Evolutionary conservation across 208 protist genomes (phyloP).

Genomic region (Trypanosoma caninum): DNA sequence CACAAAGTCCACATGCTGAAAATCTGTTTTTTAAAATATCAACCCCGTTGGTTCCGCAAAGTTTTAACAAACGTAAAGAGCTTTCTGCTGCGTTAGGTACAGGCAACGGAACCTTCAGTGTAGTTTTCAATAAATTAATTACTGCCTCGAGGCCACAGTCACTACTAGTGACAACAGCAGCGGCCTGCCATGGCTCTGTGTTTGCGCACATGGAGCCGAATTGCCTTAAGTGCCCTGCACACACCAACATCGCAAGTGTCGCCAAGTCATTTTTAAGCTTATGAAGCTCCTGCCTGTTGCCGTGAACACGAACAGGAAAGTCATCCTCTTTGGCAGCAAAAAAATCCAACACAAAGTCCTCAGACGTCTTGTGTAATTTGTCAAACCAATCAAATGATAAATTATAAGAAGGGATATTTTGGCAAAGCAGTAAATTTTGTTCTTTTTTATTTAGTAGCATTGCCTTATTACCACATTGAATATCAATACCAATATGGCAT

Average conservation of each 20-base stretch:
- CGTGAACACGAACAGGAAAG: conserved; percentile 1
- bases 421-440: neutral
- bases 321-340: no score
- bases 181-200: no score
- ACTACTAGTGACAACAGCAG: neutral
- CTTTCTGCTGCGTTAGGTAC: neutral
- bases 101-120: neutral
- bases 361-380: conserved; percentile 1
- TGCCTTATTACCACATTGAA: conserved; percentile 39
- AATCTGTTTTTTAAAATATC: conserved; percentile 76
- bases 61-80: conserved; percentile 33
- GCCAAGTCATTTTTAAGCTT: conserved; percentile 15
- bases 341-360: no score
- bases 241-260: conserved; percentile 16
- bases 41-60: conserved; percentile 61
- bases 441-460: neutral
- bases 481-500: conserved; percentile 78
- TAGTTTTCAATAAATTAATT: conserved; percentile 7
- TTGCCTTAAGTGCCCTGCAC: conserved; percentile 4
- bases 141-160: conserved; percentile 5
- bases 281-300: neutral
- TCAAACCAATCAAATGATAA: conserved; percentile 20
- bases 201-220: no score
- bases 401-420: conserved; percentile 14
- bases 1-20: conserved; percentile 64